Conservation (phyloP, 1,139 yeast genomes). For the Sporopachydermia cereana region DNA sequence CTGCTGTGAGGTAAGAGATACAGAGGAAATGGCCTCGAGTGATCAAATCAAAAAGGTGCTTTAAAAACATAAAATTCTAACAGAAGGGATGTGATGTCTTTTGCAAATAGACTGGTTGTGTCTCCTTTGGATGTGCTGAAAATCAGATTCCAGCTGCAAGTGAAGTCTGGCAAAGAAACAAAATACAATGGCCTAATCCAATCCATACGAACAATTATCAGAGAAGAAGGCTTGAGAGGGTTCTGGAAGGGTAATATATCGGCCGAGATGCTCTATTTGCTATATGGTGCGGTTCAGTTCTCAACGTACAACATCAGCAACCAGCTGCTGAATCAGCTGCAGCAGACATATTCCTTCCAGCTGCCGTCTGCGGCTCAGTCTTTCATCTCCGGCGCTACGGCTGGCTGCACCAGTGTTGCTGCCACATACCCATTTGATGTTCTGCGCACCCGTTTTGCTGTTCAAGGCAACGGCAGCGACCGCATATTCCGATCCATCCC, state of each 20-base stretch:
- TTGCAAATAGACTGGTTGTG: slow-evolving; percentile 51
- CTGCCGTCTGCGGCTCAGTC: slow-evolving; percentile 35
- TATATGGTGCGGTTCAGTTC: slow-evolving; percentile 83
- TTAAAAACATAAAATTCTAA: too few relatives aligned
- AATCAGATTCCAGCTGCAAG: slow-evolving; percentile 65
- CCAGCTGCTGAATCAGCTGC: slow-evolving; percentile 26
- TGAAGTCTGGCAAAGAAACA: slow-evolving; percentile 7
- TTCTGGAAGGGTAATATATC: slow-evolving; percentile 96
- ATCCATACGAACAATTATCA: slow-evolving; percentile 27
- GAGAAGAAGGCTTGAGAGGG: slow-evolving; percentile 46
- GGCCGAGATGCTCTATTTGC: slow-evolving; percentile 72
- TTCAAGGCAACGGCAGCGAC: slow-evolving; percentile 18
- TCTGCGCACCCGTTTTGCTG: slow-evolving; percentile 69
- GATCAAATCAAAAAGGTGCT: too few relatives aligned
- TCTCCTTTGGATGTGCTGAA: slow-evolving; percentile 90
- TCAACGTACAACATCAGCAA: slow-evolving; percentile 53
- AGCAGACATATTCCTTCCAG: slow-evolving; percentile 19
- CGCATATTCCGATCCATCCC: slow-evolving; percentile 39
- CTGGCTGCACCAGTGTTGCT: slow-evolving; percentile 67
- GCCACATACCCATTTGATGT: slow-evolving; percentile 83
- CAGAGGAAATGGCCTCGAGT: too few relatives aligned
- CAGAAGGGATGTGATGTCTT: too few relatives aligned
- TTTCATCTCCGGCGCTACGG: slow-evolving; percentile 57
- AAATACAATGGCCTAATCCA: slow-evolving; percentile 25
- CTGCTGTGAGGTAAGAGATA: slow-evolving; percentile 37